phyloP scores from a whole-genome alignment of 352 stramenopile species.

The Thraustotheca clavata region DNA sequence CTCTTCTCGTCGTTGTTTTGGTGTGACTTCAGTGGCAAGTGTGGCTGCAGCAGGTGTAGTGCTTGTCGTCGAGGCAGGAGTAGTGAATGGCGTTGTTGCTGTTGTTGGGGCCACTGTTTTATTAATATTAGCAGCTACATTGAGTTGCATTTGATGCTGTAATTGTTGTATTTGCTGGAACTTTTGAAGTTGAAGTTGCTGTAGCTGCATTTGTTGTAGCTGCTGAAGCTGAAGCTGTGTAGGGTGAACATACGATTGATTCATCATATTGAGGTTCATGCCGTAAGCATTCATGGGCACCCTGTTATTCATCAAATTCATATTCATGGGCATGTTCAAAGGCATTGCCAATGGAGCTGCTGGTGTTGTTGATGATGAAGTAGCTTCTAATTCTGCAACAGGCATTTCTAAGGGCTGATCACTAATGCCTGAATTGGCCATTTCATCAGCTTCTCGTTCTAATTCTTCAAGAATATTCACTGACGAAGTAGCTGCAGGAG shows the following conservation, averaged over 20 bases:
- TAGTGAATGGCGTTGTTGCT: constrained; percentile 15
- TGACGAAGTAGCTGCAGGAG: constrained; percentile 18
- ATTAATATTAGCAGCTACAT: constrained; percentile 7
- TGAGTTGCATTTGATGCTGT: constrained; percentile 51
- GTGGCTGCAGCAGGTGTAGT: constrained; percentile 25
- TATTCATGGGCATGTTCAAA: constrained; percentile 23
- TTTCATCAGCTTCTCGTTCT: constrained; percentile 78
- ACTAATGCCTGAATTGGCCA: constrained; percentile 64
- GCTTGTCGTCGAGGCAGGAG: constrained; percentile 19
- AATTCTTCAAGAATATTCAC: constrained; percentile 69
- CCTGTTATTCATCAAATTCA: constrained; percentile 20
- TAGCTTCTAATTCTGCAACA: constrained; percentile 56
- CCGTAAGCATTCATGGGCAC: constrained; percentile 10
- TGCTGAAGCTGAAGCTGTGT: constrained; percentile 27
- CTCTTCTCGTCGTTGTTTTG: constrained; percentile 78
- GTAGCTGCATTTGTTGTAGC: constrained; percentile 76
- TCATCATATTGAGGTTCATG: constrained; percentile 21
- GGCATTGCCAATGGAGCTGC: constrained; percentile 27
- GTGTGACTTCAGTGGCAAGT: constrained; percentile 64
- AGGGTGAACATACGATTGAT: constrained; percentile 11
- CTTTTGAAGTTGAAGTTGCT: constrained; percentile 76
- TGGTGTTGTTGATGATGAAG: constrained; percentile 26
- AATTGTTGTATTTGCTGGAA: constrained; percentile 80
- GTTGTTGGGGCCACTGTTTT: constrained; percentile 8
- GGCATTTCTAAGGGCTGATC: constrained; percentile 79